Evolutionary conservation across 1,284 basidiomycete species (phyloP).

Genomic region (Pseudozyma hubeiensis): DNA sequence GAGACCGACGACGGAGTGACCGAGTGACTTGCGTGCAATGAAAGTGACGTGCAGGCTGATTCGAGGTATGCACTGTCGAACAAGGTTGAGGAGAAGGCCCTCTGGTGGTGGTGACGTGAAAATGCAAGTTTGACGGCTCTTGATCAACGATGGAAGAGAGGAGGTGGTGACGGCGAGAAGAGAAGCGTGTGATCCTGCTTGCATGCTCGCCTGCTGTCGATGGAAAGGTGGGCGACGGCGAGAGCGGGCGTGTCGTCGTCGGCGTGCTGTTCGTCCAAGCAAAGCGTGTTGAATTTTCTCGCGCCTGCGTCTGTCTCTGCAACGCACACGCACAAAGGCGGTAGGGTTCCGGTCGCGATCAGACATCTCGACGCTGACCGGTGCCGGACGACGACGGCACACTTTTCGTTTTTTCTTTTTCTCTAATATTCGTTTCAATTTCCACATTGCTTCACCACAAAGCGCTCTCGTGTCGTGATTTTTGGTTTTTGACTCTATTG

Average conservation of each 20-base stretch:
- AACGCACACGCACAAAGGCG: background rate
- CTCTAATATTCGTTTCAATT: background rate
- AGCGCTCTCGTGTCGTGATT: background rate
- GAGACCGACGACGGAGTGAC: background rate
- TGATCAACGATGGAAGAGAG: conserved; percentile 1
- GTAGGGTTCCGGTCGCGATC: conserved; percentile 33
- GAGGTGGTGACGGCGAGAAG: conserved; percentile 7
- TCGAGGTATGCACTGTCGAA: background rate
- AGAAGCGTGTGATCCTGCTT: conserved; percentile 9
- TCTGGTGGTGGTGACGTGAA: background rate
- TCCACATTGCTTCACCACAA: background rate
- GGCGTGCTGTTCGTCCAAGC: background rate
- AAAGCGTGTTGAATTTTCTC: background rate
- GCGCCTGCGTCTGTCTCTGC: background rate
- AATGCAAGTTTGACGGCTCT: background rate
- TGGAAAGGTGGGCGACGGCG: conserved; percentile 14
- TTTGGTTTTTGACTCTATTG: background rate
- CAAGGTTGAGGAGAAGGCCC: background rate
- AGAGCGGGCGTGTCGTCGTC: background rate
- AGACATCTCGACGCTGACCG: conserved; percentile 29
- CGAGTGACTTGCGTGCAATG: background rate
- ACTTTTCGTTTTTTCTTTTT: background rate
- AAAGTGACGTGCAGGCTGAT: conserved; percentile 3
- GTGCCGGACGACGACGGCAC: conserved; percentile 32
- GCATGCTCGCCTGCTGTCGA: background rate